Evolutionary conservation across 768 basidiomycete species (phyloP).

Genomic region (Stropharia rugosoannulata): DNA sequence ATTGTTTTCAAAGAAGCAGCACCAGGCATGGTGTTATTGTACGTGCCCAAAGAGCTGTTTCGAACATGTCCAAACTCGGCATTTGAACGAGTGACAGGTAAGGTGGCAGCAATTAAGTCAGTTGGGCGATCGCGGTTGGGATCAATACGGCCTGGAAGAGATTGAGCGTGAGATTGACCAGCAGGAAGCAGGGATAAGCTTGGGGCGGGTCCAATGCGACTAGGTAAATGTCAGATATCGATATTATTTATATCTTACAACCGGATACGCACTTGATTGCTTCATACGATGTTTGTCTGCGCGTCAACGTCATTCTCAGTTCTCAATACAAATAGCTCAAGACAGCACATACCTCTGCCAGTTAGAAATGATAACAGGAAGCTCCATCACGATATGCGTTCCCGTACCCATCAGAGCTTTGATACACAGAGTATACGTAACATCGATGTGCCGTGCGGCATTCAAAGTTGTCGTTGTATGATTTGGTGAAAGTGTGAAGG

Average conservation of each 20-base stretch:
- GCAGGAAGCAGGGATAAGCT: constrained; percentile 41
- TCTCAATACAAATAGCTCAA: constrained; percentile 1
- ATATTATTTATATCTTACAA: constrained; percentile 18
- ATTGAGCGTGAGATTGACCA: constrained; percentile 8
- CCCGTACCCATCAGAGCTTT: constrained; percentile 77
- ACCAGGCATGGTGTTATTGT: constrained; percentile 17
- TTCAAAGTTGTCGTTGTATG: constrained; percentile 83
- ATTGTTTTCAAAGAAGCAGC: constrained; percentile 5
- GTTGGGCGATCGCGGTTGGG: constrained; percentile 14
- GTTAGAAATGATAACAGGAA: constrained; percentile 81
- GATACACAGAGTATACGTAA: constrained; percentile 75
- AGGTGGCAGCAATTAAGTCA: constrained; percentile 16
- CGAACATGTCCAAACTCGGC: constrained; percentile 7
- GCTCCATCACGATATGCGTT: constrained; percentile 62
- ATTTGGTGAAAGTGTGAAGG: constrained; percentile 63
- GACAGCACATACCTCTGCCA: constrained; percentile 68
- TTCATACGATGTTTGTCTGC: constrained; percentile 70
- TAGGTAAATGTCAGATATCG: constrained; percentile 12
- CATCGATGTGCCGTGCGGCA: constrained; percentile 81
- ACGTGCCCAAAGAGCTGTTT: constrained; percentile 9
- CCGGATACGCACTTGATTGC: constrained; percentile 50
- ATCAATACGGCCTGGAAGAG: constrained; percentile 11
- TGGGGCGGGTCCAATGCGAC: constrained; percentile 49
- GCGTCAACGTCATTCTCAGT: constrained; percentile 3
- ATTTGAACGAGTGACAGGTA: constrained; percentile 19